phyloP scores from a whole-genome alignment of 495 filamentous ascomycete genomes.

The Penicillium arizonense region DNA sequence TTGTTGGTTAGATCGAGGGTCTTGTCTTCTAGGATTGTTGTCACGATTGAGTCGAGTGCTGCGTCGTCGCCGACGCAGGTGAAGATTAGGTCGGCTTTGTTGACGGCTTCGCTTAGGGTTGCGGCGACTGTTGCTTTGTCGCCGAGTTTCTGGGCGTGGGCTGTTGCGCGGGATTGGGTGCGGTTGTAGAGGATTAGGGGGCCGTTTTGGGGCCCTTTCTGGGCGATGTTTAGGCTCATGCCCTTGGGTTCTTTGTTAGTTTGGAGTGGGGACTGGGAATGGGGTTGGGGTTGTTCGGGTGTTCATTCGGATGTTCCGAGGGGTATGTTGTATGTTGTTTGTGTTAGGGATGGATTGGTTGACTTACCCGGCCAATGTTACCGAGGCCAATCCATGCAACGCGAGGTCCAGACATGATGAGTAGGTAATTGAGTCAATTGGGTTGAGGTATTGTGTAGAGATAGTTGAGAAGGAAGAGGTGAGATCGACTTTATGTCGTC shows the following conservation, averaged over 20 bases:
- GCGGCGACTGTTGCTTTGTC: conserved; percentile 60
- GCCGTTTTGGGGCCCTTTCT: conserved; percentile 67
- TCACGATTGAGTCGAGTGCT: conserved; percentile 58
- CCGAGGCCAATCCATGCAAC: conserved; percentile 82
- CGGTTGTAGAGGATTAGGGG: conserved; percentile 82
- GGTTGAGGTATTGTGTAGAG: background rate
- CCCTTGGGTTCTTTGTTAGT: conserved; percentile 52
- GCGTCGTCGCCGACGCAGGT: conserved; percentile 78
- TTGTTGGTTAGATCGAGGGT: conserved; percentile 42
- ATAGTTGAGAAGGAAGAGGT: background rate
- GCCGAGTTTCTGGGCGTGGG: conserved; percentile 52
- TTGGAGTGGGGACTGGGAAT: background rate
- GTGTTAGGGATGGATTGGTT: background rate
- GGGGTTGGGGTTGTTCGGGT: background rate
- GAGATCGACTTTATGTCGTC: background rate
- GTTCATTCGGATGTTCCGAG: too few relatives aligned
- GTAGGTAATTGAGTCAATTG: background rate
- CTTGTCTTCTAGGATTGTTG: conserved; percentile 39
- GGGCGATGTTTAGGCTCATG: conserved; percentile 79
- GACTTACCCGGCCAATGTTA: conserved; percentile 83
- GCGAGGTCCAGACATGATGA: conserved; percentile 19
- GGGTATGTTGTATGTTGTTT: background rate
- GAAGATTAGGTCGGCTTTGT: conserved; percentile 75
- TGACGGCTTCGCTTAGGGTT: conserved; percentile 63
- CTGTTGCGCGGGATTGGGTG: conserved; percentile 55